A percentile compares a stretch with the other conserved stretches of the same genome.
Evolutionary conservation across 1,284 basidiomycete species (phyloP).

Genomic region (Cutaneotrichosporon curvatum): DNA sequence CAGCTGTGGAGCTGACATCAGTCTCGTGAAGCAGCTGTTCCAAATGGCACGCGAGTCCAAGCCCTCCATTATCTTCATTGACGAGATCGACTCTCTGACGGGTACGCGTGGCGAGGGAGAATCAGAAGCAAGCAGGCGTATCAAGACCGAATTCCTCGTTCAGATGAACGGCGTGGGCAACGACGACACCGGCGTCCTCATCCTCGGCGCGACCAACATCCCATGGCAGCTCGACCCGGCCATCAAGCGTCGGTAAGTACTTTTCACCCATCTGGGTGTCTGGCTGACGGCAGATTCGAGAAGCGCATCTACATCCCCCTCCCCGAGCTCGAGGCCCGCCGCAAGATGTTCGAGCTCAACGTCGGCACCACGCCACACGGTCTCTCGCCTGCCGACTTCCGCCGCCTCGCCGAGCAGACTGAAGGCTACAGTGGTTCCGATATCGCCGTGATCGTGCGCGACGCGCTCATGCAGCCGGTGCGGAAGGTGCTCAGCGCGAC

Average conservation of each 20-base stretch:
- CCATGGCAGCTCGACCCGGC: slow-evolving; percentile 96
- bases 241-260: slow-evolving; percentile 79
- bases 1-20: slow-evolving; percentile 38
- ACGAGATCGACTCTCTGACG: slow-evolving; percentile 94
- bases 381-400: slow-evolving; percentile 71
- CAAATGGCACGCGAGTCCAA: slow-evolving; percentile 93
- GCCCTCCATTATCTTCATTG: slow-evolving; percentile 97
- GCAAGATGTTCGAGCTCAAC: slow-evolving; percentile 94
- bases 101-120: slow-evolving; percentile 93
- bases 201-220: slow-evolving; percentile 97
- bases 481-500: slow-evolving; percentile 92
- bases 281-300: slow-evolving; percentile 61
- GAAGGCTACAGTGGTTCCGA: slow-evolving; percentile 95
- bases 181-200: slow-evolving; percentile 93
- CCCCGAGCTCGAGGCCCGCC: slow-evolving; percentile 85
- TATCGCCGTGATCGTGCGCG: slow-evolving; percentile 89
- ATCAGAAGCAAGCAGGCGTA: slow-evolving; percentile 87
- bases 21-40: slow-evolving; percentile 93
- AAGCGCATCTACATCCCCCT: slow-evolving; percentile 98
- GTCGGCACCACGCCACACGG: slow-evolving; percentile 87
- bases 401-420: slow-evolving; percentile 72
- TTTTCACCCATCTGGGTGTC: not conserved
- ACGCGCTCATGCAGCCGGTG: slow-evolving; percentile 97
- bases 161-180: slow-evolving; percentile 96
- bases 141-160: slow-evolving; percentile 97